Base-by-base conservation (phyloP, 257 asterid genomes). In the Apocynum venetum region DNA sequence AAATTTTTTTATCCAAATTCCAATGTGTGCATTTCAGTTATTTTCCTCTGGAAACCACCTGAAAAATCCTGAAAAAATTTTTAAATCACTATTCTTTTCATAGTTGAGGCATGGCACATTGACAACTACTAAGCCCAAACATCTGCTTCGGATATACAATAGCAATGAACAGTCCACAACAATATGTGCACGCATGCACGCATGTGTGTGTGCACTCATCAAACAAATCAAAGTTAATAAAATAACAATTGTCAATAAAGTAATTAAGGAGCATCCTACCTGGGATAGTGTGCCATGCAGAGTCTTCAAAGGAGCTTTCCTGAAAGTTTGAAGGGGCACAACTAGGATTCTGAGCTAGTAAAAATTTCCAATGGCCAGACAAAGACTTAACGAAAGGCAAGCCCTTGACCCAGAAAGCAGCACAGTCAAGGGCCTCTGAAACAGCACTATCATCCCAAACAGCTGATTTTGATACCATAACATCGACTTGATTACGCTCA, bases 381-480 rank as follows among this genome's bases (percentile, higher is more conserved):
- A 93, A 89, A 72, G 98, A 90, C 84, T 85, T 93, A 43, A 96
- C 90, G 20, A 84, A 96, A 77, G 99, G 98, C 73, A 95, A 85
- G 77, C 86, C 93, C 83, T 89, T 90, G 75, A 90, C 97, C 98
- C 98, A 95, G 80, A 77, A 56, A 68, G 88, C 89, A 82, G 97
- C 99, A 89, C 94, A 93, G 80, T 90, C 97, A 49, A 96, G 89
- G 48, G 99, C 91, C 81, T 78, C 77, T 20, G 88, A 78, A 74
- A 96, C 96, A 65, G 98, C 97, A 66, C 80, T 83, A 76, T 93
- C 98, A 66, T 93, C 97, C 99, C 99, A 96, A 82, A 86, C 89
- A 19, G 97, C 99, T 65, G 85, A 86, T 75, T 90, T 87, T 59
- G 97, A 85, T 59, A 79, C 85, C 86, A 86, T 77, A 47, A 83